Evolutionary conservation across 495 filamentous ascomycete genomes (phyloP).

Genomic region (Aspergillus sclerotioniger): DNA sequence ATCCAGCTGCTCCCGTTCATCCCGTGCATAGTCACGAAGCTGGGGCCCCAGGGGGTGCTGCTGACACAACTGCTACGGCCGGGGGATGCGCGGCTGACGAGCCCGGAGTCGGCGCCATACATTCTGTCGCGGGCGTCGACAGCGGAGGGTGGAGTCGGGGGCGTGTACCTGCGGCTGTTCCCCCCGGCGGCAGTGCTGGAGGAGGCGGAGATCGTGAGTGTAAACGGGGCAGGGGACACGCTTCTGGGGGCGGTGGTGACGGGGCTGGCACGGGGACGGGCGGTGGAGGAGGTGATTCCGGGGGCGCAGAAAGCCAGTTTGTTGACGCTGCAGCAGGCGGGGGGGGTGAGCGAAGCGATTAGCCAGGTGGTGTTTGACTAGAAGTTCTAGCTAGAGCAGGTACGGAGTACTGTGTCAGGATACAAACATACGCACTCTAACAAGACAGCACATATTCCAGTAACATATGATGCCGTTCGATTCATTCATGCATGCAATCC

Average conservation of each 20-base stretch:
- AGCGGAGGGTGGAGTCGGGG: slow-evolving; percentile 60
- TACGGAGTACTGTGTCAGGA: too few relatives aligned
- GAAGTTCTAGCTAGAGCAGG: too few relatives aligned
- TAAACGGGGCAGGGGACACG: slow-evolving; percentile 94
- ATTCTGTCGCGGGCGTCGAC: slow-evolving; percentile 58
- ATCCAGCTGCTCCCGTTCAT: slow-evolving; percentile 88
- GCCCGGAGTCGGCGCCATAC: slow-evolving; percentile 59
- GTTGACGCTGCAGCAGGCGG: slow-evolving; percentile 67
- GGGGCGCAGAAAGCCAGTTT: slow-evolving; percentile 71
- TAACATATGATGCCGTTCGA: too few relatives aligned
- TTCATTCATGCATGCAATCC: not conserved
- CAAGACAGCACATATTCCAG: not conserved
- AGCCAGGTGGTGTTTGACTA: slow-evolving; percentile 7
- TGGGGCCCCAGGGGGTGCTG: slow-evolving; percentile 77
- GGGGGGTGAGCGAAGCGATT: slow-evolving; percentile 61
- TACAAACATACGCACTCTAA: too few relatives aligned
- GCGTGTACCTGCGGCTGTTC: slow-evolving; percentile 83
- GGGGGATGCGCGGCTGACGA: slow-evolving; percentile 62
- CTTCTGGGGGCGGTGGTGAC: slow-evolving; percentile 80
- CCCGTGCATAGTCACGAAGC: slow-evolving; percentile 77
- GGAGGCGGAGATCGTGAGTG: slow-evolving; percentile 67
- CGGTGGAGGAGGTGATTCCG: slow-evolving; percentile 43
- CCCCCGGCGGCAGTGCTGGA: slow-evolving; percentile 61
- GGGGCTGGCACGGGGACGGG: slow-evolving; percentile 47
- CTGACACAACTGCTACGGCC: slow-evolving; percentile 65